Base-by-base conservation (phyloP, 225 moss, liverwort and hornwort genomes). In the Marchantia paleacea region DNA sequence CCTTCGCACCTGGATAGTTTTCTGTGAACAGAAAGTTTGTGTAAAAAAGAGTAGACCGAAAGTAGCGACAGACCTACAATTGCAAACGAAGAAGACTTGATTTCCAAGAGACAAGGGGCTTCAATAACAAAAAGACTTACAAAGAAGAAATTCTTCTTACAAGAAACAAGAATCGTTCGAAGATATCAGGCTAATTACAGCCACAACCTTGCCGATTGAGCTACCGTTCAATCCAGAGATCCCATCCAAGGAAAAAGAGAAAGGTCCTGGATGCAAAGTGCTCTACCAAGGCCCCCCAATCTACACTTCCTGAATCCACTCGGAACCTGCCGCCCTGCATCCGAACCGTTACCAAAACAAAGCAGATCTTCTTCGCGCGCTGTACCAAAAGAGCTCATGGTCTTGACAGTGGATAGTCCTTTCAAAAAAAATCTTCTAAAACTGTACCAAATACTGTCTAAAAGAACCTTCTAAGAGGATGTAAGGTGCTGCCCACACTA, bases 141-240 rank as follows among this genome's bases (percentile, higher is more conserved):
- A 78, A 78, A 39, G 78, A 78, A 78, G 78, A 78, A 66, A 25
- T 77, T 64, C 77, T 78, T 76, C 76, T 76, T 78, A 78, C 78
- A 78, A 78, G 78, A 78, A 78, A 78, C 78, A 78, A 78, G 64
- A 78, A 78, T 78, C 64, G 78, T 78, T 65, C 78, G 65, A 66
- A 50, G 78, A 78, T 78, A 66, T 78, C 51, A 78, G 78, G 78
- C 78, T 78, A 78, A 78, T 78, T 78, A 64, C 78, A 78, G 78
- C 78, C 78, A 78, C 63, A 63, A 78, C 65, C 78, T 78, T 78
- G 64, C 50, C 78, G 78, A 78, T 65, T 78, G 65, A 65, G 78
- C 49, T 78, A 64, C 60, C 62, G 61, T 48, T 75, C 62, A 77
- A 65, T 52, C 64, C 65, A 51, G 65, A 78, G 24, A 62, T 65